phyloP scores from a whole-genome alignment of 1,284 basidiomycete genomes.

The Rhodotorula sp. region DNA sequence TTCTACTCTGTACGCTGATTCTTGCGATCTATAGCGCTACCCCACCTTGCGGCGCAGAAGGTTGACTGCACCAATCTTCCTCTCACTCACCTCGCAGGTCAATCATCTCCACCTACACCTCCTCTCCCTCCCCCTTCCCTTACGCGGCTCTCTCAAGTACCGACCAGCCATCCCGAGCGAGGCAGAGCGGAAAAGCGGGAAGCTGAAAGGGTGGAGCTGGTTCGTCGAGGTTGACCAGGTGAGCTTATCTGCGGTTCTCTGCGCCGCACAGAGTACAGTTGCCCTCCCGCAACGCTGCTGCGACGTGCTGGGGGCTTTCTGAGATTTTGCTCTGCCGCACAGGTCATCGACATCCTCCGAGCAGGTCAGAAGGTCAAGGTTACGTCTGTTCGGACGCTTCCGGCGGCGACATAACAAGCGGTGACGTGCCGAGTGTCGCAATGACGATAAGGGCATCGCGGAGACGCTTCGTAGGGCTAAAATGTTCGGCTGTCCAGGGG shows the following conservation, averaged over 20 bases:
- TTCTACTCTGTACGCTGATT: constrained; percentile 30
- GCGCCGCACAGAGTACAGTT: too few relatives aligned
- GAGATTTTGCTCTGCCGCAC: not conserved
- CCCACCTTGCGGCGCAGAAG: too few relatives aligned
- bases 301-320: not conserved
- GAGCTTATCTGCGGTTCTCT: not conserved
- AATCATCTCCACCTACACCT: constrained; percentile 40
- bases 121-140: constrained; percentile 31
- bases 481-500: too few relatives aligned
- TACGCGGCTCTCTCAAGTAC: constrained; percentile 33
- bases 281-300: too few relatives aligned
- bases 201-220: constrained; percentile 33
- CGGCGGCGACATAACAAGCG: too few relatives aligned
- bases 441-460: too few relatives aligned
- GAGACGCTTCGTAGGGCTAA: too few relatives aligned
- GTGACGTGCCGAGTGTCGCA: too few relatives aligned
- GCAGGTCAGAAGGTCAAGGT: constrained; percentile 23
- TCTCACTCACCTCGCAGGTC: constrained; percentile 17
- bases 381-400: constrained; percentile 3
- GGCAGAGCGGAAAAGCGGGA: not conserved
- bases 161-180: not conserved
- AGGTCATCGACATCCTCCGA: constrained; percentile 25
- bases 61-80: not conserved
- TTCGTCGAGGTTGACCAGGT: constrained; percentile 38
- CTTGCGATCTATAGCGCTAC: not conserved